Conservation (phyloP, 2,329 filamentous ascomycete genomes). For the Penicillium sp. region DNA sequence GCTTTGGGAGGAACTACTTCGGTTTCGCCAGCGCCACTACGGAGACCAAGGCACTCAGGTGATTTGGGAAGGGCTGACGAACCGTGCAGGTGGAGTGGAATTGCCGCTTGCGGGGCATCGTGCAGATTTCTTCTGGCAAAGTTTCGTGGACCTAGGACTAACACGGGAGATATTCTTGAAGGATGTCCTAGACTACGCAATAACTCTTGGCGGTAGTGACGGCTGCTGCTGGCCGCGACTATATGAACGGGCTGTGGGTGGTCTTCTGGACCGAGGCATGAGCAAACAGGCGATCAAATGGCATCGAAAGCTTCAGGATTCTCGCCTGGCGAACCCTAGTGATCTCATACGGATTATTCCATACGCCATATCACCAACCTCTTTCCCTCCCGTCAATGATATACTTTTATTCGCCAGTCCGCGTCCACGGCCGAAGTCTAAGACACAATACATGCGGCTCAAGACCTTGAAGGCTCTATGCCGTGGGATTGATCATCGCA, state of each 20-base stretch:
- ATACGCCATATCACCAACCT: slow-evolving; percentile 20
- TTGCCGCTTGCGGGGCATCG: slow-evolving; percentile 37
- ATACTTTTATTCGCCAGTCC: background rate
- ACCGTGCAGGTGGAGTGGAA: slow-evolving; percentile 28
- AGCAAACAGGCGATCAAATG: slow-evolving; percentile 34
- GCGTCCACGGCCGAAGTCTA: background rate
- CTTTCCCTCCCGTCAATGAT: background rate
- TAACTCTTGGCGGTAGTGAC: slow-evolving; percentile 40
- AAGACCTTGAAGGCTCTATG: slow-evolving; percentile 46
- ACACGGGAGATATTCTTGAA: slow-evolving; percentile 33
- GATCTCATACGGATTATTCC: slow-evolving; percentile 33
- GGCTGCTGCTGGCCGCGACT: slow-evolving; percentile 40
- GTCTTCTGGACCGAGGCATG: slow-evolving; percentile 32
- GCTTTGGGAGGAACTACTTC: slow-evolving; percentile 48
- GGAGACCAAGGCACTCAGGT: slow-evolving; percentile 42
- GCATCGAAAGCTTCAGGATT: slow-evolving; percentile 38
- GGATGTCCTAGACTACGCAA: slow-evolving; percentile 38
- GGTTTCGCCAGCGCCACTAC: slow-evolving; percentile 44
- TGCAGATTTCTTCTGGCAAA: slow-evolving; percentile 45
- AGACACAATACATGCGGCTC: slow-evolving; percentile 24
- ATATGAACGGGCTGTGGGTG: slow-evolving; percentile 39
- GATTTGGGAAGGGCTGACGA: slow-evolving; percentile 42
- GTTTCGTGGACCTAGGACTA: slow-evolving; percentile 39
- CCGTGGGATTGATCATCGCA: slow-evolving; percentile 34
- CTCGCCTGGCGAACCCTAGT: slow-evolving; percentile 30